These are phyloP conservation scores for Rhodotorula mucilaginosa DNA, from an alignment of 1,284 basidiomycete genomes.

Conservation along the genomic window DNA sequence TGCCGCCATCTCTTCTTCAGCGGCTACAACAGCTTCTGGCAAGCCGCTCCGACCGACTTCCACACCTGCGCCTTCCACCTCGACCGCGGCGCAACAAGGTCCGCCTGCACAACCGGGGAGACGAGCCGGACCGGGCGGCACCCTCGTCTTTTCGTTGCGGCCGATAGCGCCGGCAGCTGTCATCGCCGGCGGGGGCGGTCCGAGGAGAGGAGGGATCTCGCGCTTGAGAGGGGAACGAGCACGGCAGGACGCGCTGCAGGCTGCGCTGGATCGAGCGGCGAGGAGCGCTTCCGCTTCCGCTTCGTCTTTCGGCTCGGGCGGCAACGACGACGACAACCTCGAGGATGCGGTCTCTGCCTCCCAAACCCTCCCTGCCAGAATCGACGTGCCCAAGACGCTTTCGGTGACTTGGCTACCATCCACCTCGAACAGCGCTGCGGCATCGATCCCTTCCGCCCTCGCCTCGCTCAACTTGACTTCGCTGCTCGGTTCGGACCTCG, in stretches of 20 bases:
- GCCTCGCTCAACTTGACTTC: neutral
- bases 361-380: neutral
- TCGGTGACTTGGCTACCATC: neutral
- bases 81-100: neutral
- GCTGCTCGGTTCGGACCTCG: slow-evolving; percentile 8
- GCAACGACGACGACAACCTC: neutral
- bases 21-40: too few species aligned
- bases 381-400: neutral
- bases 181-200: neutral
- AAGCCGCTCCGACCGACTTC: too few species aligned
- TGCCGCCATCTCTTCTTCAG: too few species aligned
- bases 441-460: neutral
- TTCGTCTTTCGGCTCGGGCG: neutral
- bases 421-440: neutral
- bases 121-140: neutral
- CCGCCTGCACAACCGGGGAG: neutral
- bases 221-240: neutral
- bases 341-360: neutral
- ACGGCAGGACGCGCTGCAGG: neutral
- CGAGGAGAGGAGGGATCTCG: neutral
- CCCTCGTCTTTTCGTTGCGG: slow-evolving; percentile 5
- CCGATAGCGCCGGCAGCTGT: neutral
- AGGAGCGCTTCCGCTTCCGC: neutral
- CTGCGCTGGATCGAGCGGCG: neutral
- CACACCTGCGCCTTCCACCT: neutral